phyloP scores from a whole-genome alignment of 2,329 filamentous ascomycete genomes.

The Paecilomyces dactylethromorphus region DNA sequence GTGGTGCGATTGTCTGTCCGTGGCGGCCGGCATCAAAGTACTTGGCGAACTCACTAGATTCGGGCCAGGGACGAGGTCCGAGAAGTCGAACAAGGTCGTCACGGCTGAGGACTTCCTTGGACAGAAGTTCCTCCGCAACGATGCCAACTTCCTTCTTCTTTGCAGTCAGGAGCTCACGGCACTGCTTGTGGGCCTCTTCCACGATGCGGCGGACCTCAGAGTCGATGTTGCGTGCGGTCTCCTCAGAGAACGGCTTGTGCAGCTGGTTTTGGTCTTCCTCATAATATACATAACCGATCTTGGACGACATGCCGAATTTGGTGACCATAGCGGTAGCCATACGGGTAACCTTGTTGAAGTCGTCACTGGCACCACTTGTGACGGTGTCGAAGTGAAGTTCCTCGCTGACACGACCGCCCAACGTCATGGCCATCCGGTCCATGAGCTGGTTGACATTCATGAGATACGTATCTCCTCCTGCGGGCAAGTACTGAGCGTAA shows the following conservation, averaged over 20 bases:
- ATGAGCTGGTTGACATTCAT: conserved; percentile 95
- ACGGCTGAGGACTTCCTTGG: conserved; percentile 82
- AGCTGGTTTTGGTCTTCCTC: conserved; percentile 74
- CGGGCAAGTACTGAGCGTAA: conserved; percentile 94
- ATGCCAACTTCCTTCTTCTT: conserved; percentile 86
- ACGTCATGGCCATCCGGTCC: conserved; percentile 99
- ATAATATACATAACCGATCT: conserved; percentile 89
- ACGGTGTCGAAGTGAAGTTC: conserved; percentile 96
- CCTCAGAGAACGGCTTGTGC: conserved; percentile 92
- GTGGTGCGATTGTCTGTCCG: conserved; percentile 49
- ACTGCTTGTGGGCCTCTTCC: conserved; percentile 86
- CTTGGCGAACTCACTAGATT: conserved; percentile 84
- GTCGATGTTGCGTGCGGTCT: conserved; percentile 89
- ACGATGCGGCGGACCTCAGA: conserved; percentile 85
- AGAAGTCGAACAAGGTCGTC: conserved; percentile 90
- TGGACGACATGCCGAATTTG: conserved; percentile 97
- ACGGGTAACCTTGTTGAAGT: conserved; percentile 96
- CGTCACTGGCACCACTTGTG: conserved; percentile 88
- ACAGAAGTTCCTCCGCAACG: conserved; percentile 85
- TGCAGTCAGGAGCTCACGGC: conserved; percentile 70
- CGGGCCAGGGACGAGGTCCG: conserved; percentile 76
- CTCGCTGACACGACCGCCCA: conserved; percentile 90
- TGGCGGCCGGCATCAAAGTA: conserved; percentile 64
- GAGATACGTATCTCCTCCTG: conserved; percentile 76
- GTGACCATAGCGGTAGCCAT: conserved; percentile 98